Conservation (phyloP, 768 basidiomycete genomes). For the Hericium erinaceus region DNA sequence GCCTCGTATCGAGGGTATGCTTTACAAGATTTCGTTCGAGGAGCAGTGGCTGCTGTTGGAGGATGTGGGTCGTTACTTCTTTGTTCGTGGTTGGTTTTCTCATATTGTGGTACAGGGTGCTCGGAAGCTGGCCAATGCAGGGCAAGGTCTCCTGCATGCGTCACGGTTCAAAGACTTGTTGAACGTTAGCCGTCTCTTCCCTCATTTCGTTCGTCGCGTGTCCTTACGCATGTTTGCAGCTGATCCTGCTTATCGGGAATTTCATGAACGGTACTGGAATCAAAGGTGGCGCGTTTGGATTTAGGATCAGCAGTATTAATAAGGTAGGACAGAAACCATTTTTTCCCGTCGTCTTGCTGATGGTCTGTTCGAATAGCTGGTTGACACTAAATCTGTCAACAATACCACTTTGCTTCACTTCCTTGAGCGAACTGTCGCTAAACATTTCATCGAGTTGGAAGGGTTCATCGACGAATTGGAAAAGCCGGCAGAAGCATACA, state of each 20-base stretch:
- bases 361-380: slow-evolving; percentile 44
- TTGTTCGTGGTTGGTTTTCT: background rate
- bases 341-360: background rate
- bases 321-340: slow-evolving; percentile 42
- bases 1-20: slow-evolving; percentile 91
- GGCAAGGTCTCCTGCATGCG: slow-evolving; percentile 71
- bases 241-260: slow-evolving; percentile 93
- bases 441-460: slow-evolving; percentile 83
- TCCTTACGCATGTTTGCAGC: slow-evolving; percentile 25
- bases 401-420: slow-evolving; percentile 94
- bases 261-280: slow-evolving; percentile 97
- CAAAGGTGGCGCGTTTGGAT: slow-evolving; percentile 95
- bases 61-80: slow-evolving; percentile 40
- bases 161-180: slow-evolving; percentile 84
- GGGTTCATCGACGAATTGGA: slow-evolving; percentile 82
- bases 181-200: slow-evolving; percentile 39
- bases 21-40: slow-evolving; percentile 82
- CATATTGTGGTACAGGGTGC: slow-evolving; percentile 45
- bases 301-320: slow-evolving; percentile 96
- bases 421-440: slow-evolving; percentile 78
- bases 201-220: slow-evolving; percentile 11
- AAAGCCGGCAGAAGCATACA: slow-evolving; percentile 86
- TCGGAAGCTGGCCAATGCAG: slow-evolving; percentile 72
- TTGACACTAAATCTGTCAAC: slow-evolving; percentile 94
- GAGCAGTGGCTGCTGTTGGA: slow-evolving; percentile 78